Evolutionary conservation across 1,284 basidiomycete species (phyloP), one percentile per base, ranked within the genome.

Genomic region (Volvariella surrecta): DNA sequence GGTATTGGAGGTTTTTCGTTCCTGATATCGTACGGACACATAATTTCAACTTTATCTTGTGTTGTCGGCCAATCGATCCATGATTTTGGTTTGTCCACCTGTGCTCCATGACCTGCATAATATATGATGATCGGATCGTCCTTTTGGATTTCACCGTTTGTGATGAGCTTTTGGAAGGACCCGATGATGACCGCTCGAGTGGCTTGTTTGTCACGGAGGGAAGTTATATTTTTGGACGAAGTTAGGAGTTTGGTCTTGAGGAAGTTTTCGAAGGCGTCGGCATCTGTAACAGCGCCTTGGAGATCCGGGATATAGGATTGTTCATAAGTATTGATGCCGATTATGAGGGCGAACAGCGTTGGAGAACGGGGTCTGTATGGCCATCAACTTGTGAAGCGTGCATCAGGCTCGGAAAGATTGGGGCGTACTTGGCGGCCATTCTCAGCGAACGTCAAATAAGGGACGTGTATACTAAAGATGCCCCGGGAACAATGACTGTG

Each of bases 91-190:
- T 55, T 59, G 0, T 51, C 37, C 2, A 49, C 47, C 18, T 58
- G 49, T 1, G 55, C 52, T 11, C 66, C 66, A 45, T 68, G 65
- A 2, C 66, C 66, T 4, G 65, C 61, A 43, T 56, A 68, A 47
- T 58, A 66, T 35, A 68, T 60, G 32, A 66, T 50, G 28, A 67
- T 62, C 13, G 55, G 51, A 3, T 55, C 48, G 21, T 55, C 54
- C 28, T 48, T 45, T 16, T 47, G 34, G 35, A 62, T 61, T 7
- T 45, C 40, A 1, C 24, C 21, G 40, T 61, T 57, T 17, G 57
- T 45, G 1, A 50, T 37, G 6, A 68, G 55, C 24, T 47, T 41
- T 13, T 45, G 16, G 43, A 70, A 58, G 0, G 45, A 54, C 6
- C 45, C 18, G n/a, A 67, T 42, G 38, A 68, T 66, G 4, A 30